Evolutionary conservation across 2,329 filamentous ascomycete species (phyloP), one percentile per base, ranked within the genome.

Genomic region (Myriangium duriaei): DNA sequence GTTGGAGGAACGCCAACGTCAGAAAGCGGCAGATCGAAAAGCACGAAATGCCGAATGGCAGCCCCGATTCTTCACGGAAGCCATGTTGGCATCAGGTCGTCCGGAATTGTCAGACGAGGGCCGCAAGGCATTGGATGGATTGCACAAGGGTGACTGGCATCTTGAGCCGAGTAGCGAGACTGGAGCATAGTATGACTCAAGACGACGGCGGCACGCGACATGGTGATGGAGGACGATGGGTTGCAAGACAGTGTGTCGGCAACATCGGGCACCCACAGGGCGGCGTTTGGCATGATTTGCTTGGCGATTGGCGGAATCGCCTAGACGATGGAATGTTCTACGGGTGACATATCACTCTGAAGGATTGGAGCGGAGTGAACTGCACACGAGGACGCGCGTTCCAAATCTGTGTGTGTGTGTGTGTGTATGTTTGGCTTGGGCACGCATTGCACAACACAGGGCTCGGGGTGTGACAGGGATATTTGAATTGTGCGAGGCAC

Each of bases 1-100:
- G 51, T 74, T 98, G 9, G 91, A 98, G 59, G 91, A 98, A 58
- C 69, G 71, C 30, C 91, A 98, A 63, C 72, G 91, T 19, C 74
- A 82, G 51, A 88, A 84, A 62, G 87, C 84, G 1, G 76, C 84
- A 15, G 76, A 88, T 54, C 71, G 91, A 30, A 81, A 88, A 54
- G 69, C 70, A 31, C 71, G 70, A 11, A 73, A 76, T 10, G 70
- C 73, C 42, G 71, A 74, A 21, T 98, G 83, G 77, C 68, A 78
- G 47, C 91, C 91, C n/a, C 70, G 85, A 30, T 98, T 93, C 63
- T 98, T 98, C 61, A 76, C 69, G 0, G 69, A 67, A 3, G 67
- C 67, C 0, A 66, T 74, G n/a, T 73, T 71, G 35, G 65, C 71
- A 0, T 52, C 69, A 17, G 78, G 78, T 2, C 70, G 66, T 50